Conservation (phyloP, 2,329 filamentous ascomycete species). For the Dothideomycetes sp. region DNA sequence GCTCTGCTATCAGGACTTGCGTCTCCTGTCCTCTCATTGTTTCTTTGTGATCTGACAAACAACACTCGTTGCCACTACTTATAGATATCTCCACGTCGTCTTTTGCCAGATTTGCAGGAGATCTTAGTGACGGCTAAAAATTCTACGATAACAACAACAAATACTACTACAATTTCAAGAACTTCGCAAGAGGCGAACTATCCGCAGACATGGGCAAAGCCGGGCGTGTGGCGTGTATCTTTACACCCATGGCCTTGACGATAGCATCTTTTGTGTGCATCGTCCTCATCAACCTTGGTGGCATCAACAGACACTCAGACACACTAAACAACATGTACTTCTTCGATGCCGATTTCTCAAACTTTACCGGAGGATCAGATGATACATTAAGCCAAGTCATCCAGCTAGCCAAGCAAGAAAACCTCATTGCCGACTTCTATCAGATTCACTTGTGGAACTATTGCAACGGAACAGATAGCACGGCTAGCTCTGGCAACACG, state of each 20-base stretch:
- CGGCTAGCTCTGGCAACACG: conserved; percentile 36
- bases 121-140: too few species aligned
- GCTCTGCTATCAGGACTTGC: too few species aligned
- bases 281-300: conserved; percentile 48
- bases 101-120: too few species aligned
- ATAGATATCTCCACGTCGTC: too few species aligned
- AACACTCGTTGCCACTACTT: too few species aligned
- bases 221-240: conserved; percentile 77
- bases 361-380: conserved; percentile 23
- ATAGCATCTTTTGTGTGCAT: conserved; percentile 65
- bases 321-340: conserved; percentile 48
- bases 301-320: conserved; percentile 41
- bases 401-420: conserved; percentile 27
- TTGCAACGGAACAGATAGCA: conserved; percentile 56
- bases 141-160: too few species aligned
- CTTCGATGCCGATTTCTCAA: conserved; percentile 35
- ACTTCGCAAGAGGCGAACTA: too few species aligned
- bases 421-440: conserved; percentile 63
- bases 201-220: conserved; percentile 53
- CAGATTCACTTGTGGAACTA: conserved; percentile 79
- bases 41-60: too few species aligned
- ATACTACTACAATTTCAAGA: too few species aligned
- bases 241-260: conserved; percentile 74
- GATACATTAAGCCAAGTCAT: conserved; percentile 29
- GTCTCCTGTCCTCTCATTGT: too few species aligned